Conservation (phyloP, 2,329 filamentous ascomycete species). For the Zymoseptoria passerinii region DNA sequence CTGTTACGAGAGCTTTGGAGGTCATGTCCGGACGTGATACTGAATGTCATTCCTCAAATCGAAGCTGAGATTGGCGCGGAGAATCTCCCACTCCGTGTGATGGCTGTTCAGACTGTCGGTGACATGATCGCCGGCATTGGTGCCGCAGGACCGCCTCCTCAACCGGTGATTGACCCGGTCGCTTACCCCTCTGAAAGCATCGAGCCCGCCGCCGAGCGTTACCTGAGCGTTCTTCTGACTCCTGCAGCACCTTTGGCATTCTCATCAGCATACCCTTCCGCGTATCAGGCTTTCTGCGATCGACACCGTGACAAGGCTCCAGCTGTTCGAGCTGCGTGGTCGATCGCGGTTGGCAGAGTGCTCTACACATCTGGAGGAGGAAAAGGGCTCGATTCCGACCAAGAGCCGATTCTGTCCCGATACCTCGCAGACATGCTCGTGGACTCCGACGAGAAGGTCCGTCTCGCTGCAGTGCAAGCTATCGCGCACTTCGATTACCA, state of each 20-base stretch:
- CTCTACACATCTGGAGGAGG: slow-evolving; percentile 85
- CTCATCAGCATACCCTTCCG: slow-evolving; percentile 65
- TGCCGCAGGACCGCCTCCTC: slow-evolving; percentile 72
- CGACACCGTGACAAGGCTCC: slow-evolving; percentile 80
- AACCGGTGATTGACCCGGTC: slow-evolving; percentile 65
- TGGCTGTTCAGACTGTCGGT: slow-evolving; percentile 89
- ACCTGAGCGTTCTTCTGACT: slow-evolving; percentile 58
- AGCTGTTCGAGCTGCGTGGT: slow-evolving; percentile 78
- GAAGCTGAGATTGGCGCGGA: slow-evolving; percentile 89
- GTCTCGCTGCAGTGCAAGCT: slow-evolving; percentile 77
- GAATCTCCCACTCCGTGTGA: slow-evolving; percentile 72
- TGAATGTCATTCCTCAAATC: slow-evolving; percentile 88
- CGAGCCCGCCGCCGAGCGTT: slow-evolving; percentile 36
- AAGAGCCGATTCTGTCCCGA: slow-evolving; percentile 67
- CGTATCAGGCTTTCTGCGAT: slow-evolving; percentile 77
- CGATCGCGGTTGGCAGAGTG: slow-evolving; percentile 73
- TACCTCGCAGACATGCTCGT: slow-evolving; percentile 67
- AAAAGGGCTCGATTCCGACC: slow-evolving; percentile 75
- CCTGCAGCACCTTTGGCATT: slow-evolving; percentile 86
- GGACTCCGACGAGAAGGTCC: slow-evolving; percentile 85
- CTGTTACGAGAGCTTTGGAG: slow-evolving; percentile 90
- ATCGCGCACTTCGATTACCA: slow-evolving; percentile 73
- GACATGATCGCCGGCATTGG: slow-evolving; percentile 93
- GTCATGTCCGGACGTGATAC: slow-evolving; percentile 76
- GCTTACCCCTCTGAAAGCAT: slow-evolving; percentile 69